Evolutionary conservation across 345 rosid genomes (phyloP).

Genomic region (Hibiscus syriacus): DNA sequence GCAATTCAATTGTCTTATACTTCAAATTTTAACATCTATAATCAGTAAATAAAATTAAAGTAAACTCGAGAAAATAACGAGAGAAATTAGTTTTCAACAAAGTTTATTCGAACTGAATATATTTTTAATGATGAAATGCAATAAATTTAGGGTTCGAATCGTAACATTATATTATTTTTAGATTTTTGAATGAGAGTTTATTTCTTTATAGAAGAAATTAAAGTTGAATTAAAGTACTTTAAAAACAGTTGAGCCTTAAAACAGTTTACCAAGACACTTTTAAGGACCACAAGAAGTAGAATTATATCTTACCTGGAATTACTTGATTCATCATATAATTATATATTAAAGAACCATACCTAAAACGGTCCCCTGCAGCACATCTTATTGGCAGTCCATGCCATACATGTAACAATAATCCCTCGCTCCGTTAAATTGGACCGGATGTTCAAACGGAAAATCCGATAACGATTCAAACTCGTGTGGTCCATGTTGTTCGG

Average conservation of each 20-base stretch:
- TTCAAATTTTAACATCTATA: too few relatives aligned
- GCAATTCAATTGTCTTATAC: too few relatives aligned
- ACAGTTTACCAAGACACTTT: background rate
- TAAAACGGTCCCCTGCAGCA: background rate
- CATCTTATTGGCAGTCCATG: background rate
- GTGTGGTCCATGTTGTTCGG: background rate
- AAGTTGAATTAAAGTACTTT: background rate
- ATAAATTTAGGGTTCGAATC: background rate
- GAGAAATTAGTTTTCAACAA: too few relatives aligned
- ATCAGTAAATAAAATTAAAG: too few relatives aligned
- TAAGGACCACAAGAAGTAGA: constrained; percentile 1
- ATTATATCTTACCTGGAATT: too few relatives aligned
- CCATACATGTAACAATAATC: background rate
- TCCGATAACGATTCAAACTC: background rate
- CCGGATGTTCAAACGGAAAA: background rate
- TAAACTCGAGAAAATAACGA: too few relatives aligned
- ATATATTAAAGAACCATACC: background rate
- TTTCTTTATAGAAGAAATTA: background rate
- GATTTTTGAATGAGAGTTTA: too few relatives aligned
- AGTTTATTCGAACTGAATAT: too few relatives aligned
- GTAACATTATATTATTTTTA: background rate
- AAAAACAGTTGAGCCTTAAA: background rate
- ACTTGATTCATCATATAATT: background rate
- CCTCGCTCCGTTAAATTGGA: background rate
- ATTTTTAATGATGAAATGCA: too few relatives aligned